Evolutionary conservation across 352 stramenopile species (phyloP).

Genomic region (Pythium aquatile): DNA sequence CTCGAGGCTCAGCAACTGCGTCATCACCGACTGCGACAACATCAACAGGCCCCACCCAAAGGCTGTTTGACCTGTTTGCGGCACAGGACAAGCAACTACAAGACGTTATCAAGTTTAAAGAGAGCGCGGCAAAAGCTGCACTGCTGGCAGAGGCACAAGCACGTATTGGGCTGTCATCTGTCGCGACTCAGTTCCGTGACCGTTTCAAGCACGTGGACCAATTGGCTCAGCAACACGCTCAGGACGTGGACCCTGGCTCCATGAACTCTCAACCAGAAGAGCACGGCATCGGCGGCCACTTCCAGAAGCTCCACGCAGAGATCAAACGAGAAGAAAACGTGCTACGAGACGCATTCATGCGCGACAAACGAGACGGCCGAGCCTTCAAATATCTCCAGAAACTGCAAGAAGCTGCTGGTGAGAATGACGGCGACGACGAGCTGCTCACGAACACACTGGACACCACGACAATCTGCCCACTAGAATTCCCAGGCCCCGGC

Average conservation of each 20-base stretch:
- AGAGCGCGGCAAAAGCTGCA: slow-evolving; percentile 41
- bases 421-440: slow-evolving; percentile 25
- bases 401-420: slow-evolving; percentile 8
- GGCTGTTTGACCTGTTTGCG: slow-evolving; percentile 49
- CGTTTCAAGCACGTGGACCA: slow-evolving; percentile 63
- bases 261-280: background rate
- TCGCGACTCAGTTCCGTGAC: slow-evolving; percentile 54
- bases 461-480: slow-evolving; percentile 27
- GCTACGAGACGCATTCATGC: slow-evolving; percentile 11
- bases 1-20: background rate
- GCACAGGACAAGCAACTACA: slow-evolving; percentile 56
- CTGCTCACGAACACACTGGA: slow-evolving; percentile 8
- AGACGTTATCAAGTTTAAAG: slow-evolving; percentile 63
- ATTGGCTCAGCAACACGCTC: slow-evolving; percentile 44
- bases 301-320: slow-evolving; percentile 55
- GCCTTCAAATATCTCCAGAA: slow-evolving; percentile 10
- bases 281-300: slow-evolving; percentile 61
- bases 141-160: slow-evolving; percentile 40
- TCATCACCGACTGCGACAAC: background rate
- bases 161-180: slow-evolving; percentile 40
- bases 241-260: slow-evolving; percentile 14
- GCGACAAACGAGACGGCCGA: slow-evolving; percentile 3
- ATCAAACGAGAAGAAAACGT: slow-evolving; percentile 30
- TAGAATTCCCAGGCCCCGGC: slow-evolving; percentile 34
- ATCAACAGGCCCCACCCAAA: slow-evolving; percentile 11